phyloP scores from a whole-genome alignment of 768 basidiomycete genomes.

The Phlebiopsis gigantea region DNA sequence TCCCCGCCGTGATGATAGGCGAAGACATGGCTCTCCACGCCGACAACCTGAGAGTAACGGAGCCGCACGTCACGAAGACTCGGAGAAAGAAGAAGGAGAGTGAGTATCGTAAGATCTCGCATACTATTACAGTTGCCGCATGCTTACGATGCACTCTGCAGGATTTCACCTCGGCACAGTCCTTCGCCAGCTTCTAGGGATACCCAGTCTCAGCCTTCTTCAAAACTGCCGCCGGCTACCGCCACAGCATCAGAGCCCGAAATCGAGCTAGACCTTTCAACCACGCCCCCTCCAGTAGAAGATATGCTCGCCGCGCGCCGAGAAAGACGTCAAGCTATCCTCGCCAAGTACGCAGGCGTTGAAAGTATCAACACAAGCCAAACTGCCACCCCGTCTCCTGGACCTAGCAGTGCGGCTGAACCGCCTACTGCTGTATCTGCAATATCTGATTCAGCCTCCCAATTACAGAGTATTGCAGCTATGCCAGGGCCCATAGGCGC shows the following conservation, averaged over 20 bases:
- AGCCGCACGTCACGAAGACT: slow-evolving; percentile 29
- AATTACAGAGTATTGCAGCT: slow-evolving; percentile 42
- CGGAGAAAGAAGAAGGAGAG: slow-evolving; percentile 90
- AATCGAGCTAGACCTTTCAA: slow-evolving; percentile 47
- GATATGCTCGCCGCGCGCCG: slow-evolving; percentile 62
- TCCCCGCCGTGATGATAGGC: slow-evolving; percentile 14
- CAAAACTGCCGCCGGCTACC: slow-evolving; percentile 18
- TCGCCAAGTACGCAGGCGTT: slow-evolving; percentile 65
- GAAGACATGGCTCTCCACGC: slow-evolving; percentile 3
- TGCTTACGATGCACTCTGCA: slow-evolving; percentile 23
- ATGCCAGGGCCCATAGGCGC: slow-evolving; percentile 23
- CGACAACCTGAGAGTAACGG: slow-evolving; percentile 13
- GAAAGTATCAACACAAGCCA: slow-evolving; percentile 35
- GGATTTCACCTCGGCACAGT: slow-evolving; percentile 59
- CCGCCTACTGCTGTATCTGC: slow-evolving; percentile 56
- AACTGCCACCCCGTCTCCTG: slow-evolving; percentile 47
- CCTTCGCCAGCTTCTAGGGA: slow-evolving; percentile 16
- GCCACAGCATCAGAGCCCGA: slow-evolving; percentile 33
- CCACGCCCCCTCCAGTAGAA: slow-evolving; percentile 46
- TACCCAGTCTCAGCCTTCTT: not conserved
- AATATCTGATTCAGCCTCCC: slow-evolving; percentile 60
- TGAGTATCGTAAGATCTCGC: slow-evolving; percentile 50
- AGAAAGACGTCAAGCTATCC: slow-evolving; percentile 68
- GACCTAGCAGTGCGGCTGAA: slow-evolving; percentile 69
- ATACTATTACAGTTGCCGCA: not conserved